phyloP scores from a whole-genome alignment of 2,329 filamentous ascomycete genomes.

The Verticillium albo-atrum region DNA sequence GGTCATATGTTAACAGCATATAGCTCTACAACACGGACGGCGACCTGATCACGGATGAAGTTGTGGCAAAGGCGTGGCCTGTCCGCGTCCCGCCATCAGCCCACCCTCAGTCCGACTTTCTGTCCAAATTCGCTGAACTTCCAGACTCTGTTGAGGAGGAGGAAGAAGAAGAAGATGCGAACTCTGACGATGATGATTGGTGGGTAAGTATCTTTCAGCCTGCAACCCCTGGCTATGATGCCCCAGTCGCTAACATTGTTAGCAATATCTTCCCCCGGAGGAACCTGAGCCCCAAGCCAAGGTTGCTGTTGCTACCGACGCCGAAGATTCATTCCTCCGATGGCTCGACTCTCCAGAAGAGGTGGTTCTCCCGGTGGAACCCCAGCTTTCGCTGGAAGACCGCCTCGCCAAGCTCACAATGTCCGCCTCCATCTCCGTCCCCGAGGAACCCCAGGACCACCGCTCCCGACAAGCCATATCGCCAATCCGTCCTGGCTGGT shows the following conservation, averaged over 20 bases:
- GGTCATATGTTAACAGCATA: background rate
- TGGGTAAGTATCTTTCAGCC: background rate
- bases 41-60: background rate
- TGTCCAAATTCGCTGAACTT: background rate
- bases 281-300: background rate
- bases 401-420: background rate
- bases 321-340: background rate
- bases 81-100: background rate
- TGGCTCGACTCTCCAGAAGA: background rate
- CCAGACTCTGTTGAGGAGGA: background rate
- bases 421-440: background rate
- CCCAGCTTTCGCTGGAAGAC: background rate
- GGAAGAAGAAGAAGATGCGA: background rate
- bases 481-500: background rate
- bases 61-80: background rate
- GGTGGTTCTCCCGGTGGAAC: background rate
- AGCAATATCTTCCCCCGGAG: background rate
- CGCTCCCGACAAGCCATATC: background rate
- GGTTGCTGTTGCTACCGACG: background rate
- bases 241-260: background rate
- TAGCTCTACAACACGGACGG: background rate
- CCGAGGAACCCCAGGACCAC: background rate
- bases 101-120: background rate
- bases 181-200: background rate
- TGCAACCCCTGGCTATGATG: background rate